These are phyloP conservation scores for Phytophthora melonis DNA, from an alignment of 352 stramenopile species.

Conservation along the genomic window DNA sequence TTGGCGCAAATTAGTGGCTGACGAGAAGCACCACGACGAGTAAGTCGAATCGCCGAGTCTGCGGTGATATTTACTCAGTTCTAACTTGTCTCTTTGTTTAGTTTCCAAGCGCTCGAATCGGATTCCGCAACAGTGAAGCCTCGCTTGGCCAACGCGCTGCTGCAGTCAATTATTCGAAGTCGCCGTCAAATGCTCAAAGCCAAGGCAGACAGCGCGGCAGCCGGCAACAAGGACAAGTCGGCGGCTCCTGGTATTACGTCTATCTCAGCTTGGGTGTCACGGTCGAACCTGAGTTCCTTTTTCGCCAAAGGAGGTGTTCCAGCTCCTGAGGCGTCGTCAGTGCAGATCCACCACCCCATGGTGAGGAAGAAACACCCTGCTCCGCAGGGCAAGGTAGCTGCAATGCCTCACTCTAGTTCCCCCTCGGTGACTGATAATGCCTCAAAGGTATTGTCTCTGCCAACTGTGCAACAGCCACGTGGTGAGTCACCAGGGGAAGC, in stretches of 20 bases:
- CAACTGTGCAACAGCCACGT: constrained; percentile 31
- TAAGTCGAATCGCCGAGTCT: constrained; percentile 24
- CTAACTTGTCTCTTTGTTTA: constrained; percentile 35
- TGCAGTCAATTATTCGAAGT: constrained; percentile 78
- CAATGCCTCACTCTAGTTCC: constrained; percentile 13
- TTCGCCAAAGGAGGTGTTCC: constrained; percentile 22
- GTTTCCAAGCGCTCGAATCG: constrained; percentile 49
- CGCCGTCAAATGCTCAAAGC: constrained; percentile 81
- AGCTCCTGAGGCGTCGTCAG: constrained; percentile 7
- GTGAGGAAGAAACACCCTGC: constrained; percentile 66
- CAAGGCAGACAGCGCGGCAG: constrained; percentile 44
- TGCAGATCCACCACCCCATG: constrained; percentile 60
- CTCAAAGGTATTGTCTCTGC: constrained; percentile 33
- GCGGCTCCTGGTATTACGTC: constrained; percentile 31
- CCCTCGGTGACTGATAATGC: constrained; percentile 24
- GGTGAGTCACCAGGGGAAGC: constrained; percentile 12
- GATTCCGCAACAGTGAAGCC: constrained; percentile 37
- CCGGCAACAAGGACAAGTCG: constrained; percentile 10
- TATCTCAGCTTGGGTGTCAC: constrained; percentile 51
- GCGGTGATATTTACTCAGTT: neutral
- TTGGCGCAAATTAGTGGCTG: constrained; percentile 67
- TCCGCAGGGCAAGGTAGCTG: constrained; percentile 16
- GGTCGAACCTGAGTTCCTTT: constrained; percentile 46
- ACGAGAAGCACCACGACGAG: constrained; percentile 53
- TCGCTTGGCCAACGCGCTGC: constrained; percentile 53